These are phyloP conservation scores for Cicer cuneatum DNA, from an alignment of 306 rosid species.

Conservation along the genomic window DNA sequence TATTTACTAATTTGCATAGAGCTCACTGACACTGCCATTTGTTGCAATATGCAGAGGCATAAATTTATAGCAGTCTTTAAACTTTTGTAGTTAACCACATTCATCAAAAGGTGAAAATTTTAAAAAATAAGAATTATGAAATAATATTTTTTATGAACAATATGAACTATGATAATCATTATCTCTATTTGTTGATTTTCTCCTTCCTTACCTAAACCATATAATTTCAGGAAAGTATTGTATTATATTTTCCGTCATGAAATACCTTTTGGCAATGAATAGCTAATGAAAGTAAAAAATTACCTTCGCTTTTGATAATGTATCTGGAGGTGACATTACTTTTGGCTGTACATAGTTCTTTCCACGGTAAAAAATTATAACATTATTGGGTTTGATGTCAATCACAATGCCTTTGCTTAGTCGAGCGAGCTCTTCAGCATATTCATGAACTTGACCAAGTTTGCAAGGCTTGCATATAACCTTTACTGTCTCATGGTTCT, in stretches of 20 bases:
- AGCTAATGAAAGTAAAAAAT: slow-evolving; percentile 37
- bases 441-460: slow-evolving; percentile 80
- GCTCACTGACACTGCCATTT: neutral
- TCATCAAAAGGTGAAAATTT: neutral
- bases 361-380: slow-evolving; percentile 77
- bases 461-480: slow-evolving; percentile 89
- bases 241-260: neutral
- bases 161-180: neutral
- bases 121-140: neutral
- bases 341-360: slow-evolving; percentile 88
- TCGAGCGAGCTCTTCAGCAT: slow-evolving; percentile 82
- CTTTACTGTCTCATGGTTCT: slow-evolving; percentile 90
- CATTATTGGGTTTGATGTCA: slow-evolving; percentile 72
- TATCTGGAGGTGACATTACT: slow-evolving; percentile 84
- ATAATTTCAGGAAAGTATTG: neutral
- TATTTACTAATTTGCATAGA: neutral
- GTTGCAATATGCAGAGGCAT: slow-evolving; percentile 6
- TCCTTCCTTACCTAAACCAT: neutral
- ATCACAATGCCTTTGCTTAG: slow-evolving; percentile 92
- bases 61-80: slow-evolving; percentile 17
- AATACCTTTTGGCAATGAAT: slow-evolving; percentile 17
- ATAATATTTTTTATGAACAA: neutral
- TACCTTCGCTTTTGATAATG: slow-evolving; percentile 89
- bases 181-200: neutral
- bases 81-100: neutral